Evolutionary conservation across 495 filamentous ascomycete genomes (phyloP), one percentile per base, ranked within the genome.

Genomic region (Neohortaea acidophila): DNA sequence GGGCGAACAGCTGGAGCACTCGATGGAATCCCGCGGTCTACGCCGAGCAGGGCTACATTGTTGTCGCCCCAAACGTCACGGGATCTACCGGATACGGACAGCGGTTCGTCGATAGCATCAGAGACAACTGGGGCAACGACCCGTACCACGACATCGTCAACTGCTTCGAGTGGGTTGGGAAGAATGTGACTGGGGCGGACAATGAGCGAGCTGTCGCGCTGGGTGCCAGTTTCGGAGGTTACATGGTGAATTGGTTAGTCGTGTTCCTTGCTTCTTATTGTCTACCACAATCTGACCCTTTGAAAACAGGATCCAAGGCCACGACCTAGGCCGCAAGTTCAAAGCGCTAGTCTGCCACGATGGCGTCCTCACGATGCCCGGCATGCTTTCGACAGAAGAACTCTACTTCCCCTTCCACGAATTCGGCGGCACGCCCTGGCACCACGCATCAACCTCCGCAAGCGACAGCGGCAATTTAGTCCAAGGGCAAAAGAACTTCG

Each of bases 311-410:
- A 68, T 71, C 41, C 66, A 70, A 44, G 68, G 69, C 14, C 64
- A 68, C 28, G 54, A 56, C 1, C 53, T 73, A 1, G 69, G 66
- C 13, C 61, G 64, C 5, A 49, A 66, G 39, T 68, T 72, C 55
- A 69, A 70, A 42, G 65, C 66, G 0, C 52, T 73, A 8, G 66
- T 70, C 36, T 85, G 79, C 42, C 87, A 96, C 56, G 87, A 63
- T 47, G 68, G 66, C 18, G 59, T 66, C 14, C 61, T 63, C 38
- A 62, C 62, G 12, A 60, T 62, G 24, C 56, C 57, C 4, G 59
- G 60, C 51, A 56, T 63, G 57, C 71, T 85, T 21, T 53, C 58
- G 0, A 65, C 66, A 0, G 68, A 72, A 8, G 67, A 70, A 42
- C 47, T 70, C 0, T 69, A 63, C 30, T 57, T 54, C 43, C 40